These are phyloP conservation scores for Vaccinium myrtillus DNA, from an alignment of 148 eudicot genomes.

Conservation along the genomic window DNA sequence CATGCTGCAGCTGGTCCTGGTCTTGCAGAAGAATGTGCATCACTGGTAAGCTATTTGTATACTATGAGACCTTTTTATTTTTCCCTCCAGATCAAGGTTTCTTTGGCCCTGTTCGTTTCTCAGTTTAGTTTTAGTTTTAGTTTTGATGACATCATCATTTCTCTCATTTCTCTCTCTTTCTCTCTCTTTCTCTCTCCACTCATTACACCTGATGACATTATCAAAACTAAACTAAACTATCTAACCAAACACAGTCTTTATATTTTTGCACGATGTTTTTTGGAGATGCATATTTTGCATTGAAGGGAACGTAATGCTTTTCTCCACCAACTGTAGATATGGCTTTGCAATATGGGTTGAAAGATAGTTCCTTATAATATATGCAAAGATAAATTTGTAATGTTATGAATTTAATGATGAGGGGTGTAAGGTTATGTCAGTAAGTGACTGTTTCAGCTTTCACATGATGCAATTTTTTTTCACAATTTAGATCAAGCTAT, in stretches of 20 bases:
- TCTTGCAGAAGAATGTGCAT: slow-evolving; percentile 93
- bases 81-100: background rate
- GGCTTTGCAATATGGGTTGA: background rate
- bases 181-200: no score
- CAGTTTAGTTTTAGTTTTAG: no score
- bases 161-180: no score
- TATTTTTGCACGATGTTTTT: background rate
- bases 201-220: no score
- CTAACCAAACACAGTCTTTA: no score
- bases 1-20: slow-evolving; percentile 99
- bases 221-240: no score
- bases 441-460: background rate
- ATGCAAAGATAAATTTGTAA: slow-evolving; percentile 6
- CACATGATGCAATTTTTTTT: background rate
- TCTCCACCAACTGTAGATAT: background rate
- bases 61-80: background rate
- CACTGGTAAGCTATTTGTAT: slow-evolving; percentile 52
- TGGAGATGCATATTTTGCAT: background rate
- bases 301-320: background rate
- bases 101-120: no score
- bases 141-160: no score
- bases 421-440: background rate
- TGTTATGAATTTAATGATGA: background rate
- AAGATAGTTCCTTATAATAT: background rate
- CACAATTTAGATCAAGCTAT: background rate